phyloP scores from a whole-genome alignment of 176 grass and related monocot species.

The Carex myosuroides region DNA sequence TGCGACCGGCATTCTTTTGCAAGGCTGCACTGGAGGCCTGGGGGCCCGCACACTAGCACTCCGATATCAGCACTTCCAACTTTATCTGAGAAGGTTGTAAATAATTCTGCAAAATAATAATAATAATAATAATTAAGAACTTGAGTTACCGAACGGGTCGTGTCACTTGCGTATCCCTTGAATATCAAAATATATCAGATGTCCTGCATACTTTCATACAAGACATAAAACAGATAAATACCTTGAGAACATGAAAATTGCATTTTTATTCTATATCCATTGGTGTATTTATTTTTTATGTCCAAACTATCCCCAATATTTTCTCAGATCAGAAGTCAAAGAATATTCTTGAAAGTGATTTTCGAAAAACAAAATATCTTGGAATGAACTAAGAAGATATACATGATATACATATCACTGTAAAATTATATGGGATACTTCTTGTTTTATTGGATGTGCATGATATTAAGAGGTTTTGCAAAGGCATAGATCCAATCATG shows the following conservation, averaged over 20 bases:
- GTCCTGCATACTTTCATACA: not conserved
- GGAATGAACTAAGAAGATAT: not conserved
- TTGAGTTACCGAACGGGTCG: not conserved
- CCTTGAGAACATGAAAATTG: not conserved
- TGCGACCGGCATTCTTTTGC: conserved; percentile 69
- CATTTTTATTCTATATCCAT: not conserved
- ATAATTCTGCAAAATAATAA: conserved; percentile 22
- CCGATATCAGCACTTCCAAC: conserved; percentile 28
- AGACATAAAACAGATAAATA: too few relatives aligned
- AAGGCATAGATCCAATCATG: not conserved
- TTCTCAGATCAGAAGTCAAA: not conserved
- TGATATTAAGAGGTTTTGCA: not conserved
- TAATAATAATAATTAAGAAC: not conserved
- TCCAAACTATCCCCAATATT: not conserved
- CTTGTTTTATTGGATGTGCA: not conserved
- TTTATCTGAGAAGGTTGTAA: conserved; percentile 24
- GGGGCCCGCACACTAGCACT: conserved; percentile 71
- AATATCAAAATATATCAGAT: not conserved
- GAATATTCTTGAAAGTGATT: not conserved
- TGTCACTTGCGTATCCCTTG: not conserved
- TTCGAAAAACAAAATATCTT: not conserved
- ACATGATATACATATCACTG: not conserved
- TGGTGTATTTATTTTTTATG: not conserved
- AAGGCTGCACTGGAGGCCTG: conserved; percentile 58
- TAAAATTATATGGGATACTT: not conserved